These are phyloP conservation scores for Diplodia mutila DNA, from an alignment of 2,329 filamentous ascomycete species.

Conservation along the genomic window DNA sequence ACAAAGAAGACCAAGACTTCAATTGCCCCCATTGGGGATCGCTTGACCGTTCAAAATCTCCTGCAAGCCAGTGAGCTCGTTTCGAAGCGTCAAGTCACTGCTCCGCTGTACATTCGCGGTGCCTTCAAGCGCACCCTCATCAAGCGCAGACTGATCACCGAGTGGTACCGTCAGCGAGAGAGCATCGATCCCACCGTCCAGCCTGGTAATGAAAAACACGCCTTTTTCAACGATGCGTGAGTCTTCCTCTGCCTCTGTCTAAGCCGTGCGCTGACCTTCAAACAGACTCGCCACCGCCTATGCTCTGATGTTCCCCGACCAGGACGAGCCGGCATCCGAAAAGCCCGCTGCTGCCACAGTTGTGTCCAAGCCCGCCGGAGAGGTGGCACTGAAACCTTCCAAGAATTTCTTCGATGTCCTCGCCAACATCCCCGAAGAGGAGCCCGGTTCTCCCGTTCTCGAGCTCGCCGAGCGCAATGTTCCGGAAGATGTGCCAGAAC, in stretches of 20 bases:
- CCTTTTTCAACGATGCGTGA: slow-evolving; percentile 11
- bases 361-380: not conserved
- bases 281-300: slow-evolving; percentile 10
- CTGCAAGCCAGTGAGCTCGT: slow-evolving; percentile 13
- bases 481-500: not conserved
- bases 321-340: not conserved
- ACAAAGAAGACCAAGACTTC: not conserved
- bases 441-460: not conserved
- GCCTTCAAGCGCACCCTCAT: slow-evolving; percentile 20
- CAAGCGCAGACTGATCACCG: slow-evolving; percentile 9
- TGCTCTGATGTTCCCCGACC: slow-evolving; percentile 5
- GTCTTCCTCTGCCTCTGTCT: too few species aligned
- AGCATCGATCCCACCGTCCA: not conserved
- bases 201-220: not conserved
- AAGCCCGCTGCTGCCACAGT: not conserved
- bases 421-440: not conserved
- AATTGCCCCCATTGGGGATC: slow-evolving; percentile 3
- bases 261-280: too few species aligned
- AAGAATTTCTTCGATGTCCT: slow-evolving; percentile 10
- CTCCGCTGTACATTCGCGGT: slow-evolving; percentile 2
- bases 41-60: not conserved
- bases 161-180: slow-evolving; percentile 9
- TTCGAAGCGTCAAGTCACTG: slow-evolving; percentile 5
- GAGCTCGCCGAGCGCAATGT: not conserved
- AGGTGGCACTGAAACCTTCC: not conserved